Conservation (phyloP, 2,329 filamentous ascomycete species). For the Proliferodiscus dingleyae region DNA sequence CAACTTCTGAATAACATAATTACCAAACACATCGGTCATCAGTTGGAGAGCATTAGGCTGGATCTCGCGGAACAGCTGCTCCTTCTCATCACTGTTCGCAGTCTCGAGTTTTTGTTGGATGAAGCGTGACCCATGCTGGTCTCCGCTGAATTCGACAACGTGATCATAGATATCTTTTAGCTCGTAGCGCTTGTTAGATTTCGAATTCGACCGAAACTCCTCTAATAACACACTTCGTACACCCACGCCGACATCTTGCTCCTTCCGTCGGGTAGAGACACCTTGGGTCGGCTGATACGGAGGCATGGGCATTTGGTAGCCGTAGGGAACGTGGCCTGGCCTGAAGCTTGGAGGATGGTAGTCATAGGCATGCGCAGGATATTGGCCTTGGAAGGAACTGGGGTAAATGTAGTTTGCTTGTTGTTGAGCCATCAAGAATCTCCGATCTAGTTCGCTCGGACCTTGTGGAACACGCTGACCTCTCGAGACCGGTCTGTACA, state of each 20-base stretch:
- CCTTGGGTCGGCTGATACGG: conserved; percentile 20
- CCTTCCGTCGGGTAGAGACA: conserved; percentile 29
- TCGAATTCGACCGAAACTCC: conserved; percentile 72
- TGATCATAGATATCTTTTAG: conserved; percentile 84
- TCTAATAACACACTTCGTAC: conserved; percentile 69
- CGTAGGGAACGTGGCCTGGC: conserved; percentile 31
- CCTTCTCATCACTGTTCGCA: conserved; percentile 94
- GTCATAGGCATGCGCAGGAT: conserved; percentile 35
- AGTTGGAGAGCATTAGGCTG: conserved; percentile 77
- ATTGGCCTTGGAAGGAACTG: conserved; percentile 35
- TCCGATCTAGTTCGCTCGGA: conserved; percentile 25
- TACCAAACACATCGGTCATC: conserved; percentile 96
- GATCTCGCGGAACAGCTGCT: conserved; percentile 83
- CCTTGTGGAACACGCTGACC: conserved; percentile 26
- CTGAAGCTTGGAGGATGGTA: conserved; percentile 35
- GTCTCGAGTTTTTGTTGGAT: conserved; percentile 90
- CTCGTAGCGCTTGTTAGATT: conserved; percentile 69
- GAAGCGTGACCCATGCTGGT: conserved; percentile 92
- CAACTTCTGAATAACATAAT: conserved; percentile 97
- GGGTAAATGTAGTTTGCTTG: conserved; percentile 33
- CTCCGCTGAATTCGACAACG: conserved; percentile 90
- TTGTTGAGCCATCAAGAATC: conserved; percentile 26
- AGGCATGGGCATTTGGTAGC: conserved; percentile 32
- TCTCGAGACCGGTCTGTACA: conserved; percentile 26
- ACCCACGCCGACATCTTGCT: conserved; percentile 39